These are phyloP conservation scores for Colletotrichum somersetense DNA, from an alignment of 2,329 filamentous ascomycete genomes.

Conservation along the genomic window DNA sequence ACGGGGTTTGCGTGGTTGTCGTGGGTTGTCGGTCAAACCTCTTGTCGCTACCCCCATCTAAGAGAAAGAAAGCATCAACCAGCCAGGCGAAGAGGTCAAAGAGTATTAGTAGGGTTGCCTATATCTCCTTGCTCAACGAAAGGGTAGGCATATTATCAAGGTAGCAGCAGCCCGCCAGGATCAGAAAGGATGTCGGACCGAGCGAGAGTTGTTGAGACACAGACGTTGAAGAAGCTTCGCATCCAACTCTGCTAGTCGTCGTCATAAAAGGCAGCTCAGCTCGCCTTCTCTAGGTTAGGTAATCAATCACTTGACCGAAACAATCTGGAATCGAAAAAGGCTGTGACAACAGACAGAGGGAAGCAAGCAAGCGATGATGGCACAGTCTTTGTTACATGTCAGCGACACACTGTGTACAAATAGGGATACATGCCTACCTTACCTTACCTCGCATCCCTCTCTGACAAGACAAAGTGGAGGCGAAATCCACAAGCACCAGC, in stretches of 20 bases:
- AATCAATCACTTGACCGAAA: slow-evolving; percentile 5
- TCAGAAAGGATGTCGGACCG: not conserved
- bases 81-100: not conserved
- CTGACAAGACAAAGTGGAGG: slow-evolving; percentile 5
- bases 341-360: not conserved
- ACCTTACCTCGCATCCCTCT: not conserved
- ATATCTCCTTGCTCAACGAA: slow-evolving; percentile 1
- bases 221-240: not conserved
- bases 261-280: not conserved
- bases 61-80: not conserved
- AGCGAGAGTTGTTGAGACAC: not conserved
- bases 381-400: too few species aligned
- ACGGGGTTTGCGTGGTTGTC: not conserved
- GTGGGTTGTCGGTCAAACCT: not conserved
- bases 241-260: not conserved
- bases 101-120: not conserved
- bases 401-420: slow-evolving; percentile 32
- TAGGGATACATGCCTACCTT: too few species aligned
- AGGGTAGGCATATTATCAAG: not conserved
- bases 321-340: not conserved
- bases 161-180: not conserved
- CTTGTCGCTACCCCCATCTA: not conserved
- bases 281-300: not conserved
- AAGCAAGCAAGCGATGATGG: not conserved
- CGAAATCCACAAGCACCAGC: not conserved